These are phyloP conservation scores for Mycosarcoma maydis DNA, from an alignment of 1,284 basidiomycete genomes.

Conservation along the genomic window DNA sequence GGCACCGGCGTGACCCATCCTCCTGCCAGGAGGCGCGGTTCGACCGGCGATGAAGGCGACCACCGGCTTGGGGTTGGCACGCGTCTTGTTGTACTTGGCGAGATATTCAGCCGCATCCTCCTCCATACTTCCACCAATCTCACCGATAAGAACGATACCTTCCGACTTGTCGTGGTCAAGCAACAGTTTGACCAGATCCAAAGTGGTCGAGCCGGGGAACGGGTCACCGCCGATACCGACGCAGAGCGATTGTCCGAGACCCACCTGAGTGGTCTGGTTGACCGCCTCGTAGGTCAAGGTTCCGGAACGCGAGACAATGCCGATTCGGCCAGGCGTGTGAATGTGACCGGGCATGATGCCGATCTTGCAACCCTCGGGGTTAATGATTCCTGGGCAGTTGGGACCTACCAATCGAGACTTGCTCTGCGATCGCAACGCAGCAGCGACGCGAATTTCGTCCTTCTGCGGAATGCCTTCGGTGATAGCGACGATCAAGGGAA, in stretches of 20 bases:
- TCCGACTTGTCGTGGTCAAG: slow-evolving; percentile 79
- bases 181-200: slow-evolving; percentile 96
- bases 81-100: slow-evolving; percentile 89
- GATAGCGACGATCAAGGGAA: slow-evolving; percentile 65
- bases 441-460: slow-evolving; percentile 75
- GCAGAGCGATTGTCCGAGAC: slow-evolving; percentile 94
- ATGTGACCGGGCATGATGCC: slow-evolving; percentile 99
- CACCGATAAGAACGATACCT: slow-evolving; percentile 97
- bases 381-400: slow-evolving; percentile 98
- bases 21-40: slow-evolving; percentile 94
- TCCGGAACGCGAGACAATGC: slow-evolving; percentile 78
- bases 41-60: slow-evolving; percentile 95
- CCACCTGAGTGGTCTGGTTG: slow-evolving; percentile 90
- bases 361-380: slow-evolving; percentile 96
- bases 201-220: slow-evolving; percentile 94
- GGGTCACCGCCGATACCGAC: slow-evolving; percentile 99
- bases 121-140: slow-evolving; percentile 99
- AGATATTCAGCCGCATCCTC: slow-evolving; percentile 98
- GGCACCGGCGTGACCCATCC: slow-evolving; percentile 86
- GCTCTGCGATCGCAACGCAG: slow-evolving; percentile 91
- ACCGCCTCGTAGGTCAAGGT: slow-evolving; percentile 66
- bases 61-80: slow-evolving; percentile 88
- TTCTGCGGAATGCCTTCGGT: slow-evolving; percentile 67
- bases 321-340: slow-evolving; percentile 86
- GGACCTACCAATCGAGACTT: slow-evolving; percentile 85